Evolutionary conservation across 1,139 yeast species (phyloP).

Genomic region (Hanseniaspora gamundiae): DNA sequence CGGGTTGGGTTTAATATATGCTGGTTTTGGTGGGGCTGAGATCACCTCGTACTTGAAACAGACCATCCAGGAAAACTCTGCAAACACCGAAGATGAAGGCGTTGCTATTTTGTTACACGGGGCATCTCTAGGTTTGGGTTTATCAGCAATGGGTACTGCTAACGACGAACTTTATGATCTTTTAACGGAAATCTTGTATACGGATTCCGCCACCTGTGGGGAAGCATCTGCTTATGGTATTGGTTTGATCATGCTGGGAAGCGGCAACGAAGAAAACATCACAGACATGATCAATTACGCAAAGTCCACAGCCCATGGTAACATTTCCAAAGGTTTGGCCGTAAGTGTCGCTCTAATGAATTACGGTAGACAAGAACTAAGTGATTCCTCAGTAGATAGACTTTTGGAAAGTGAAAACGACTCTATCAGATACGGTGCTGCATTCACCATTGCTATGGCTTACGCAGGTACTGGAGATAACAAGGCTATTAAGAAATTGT

Average conservation of each 20-base stretch:
- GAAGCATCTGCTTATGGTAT: slow-evolving; percentile 95
- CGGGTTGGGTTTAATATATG: slow-evolving; percentile 88
- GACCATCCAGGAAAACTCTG: slow-evolving; percentile 50
- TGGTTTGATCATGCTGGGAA: slow-evolving; percentile 94
- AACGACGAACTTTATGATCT: slow-evolving; percentile 68
- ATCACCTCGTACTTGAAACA: slow-evolving; percentile 68
- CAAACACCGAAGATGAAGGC: slow-evolving; percentile 57
- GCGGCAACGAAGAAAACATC: slow-evolving; percentile 64
- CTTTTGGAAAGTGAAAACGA: slow-evolving; percentile 60
- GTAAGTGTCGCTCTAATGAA: slow-evolving; percentile 79
- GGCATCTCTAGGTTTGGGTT: slow-evolving; percentile 91
- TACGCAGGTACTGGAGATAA: slow-evolving; percentile 95
- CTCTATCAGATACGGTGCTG: slow-evolving; percentile 90
- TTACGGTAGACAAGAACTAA: slow-evolving; percentile 77
- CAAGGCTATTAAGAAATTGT: slow-evolving; percentile 68
- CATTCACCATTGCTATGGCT: slow-evolving; percentile 85
- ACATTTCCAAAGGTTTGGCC: slow-evolving; percentile 83
- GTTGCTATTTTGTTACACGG: slow-evolving; percentile 79
- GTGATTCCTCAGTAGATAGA: slow-evolving; percentile 60
- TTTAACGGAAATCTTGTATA: slow-evolving; percentile 69
- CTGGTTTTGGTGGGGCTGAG: slow-evolving; percentile 84
- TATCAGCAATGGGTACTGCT: slow-evolving; percentile 91
- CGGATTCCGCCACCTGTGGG: slow-evolving; percentile 90
- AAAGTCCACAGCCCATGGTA: slow-evolving; percentile 92
- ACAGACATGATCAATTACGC: slow-evolving; percentile 86